These are phyloP conservation scores for Prunus padus DNA, from an alignment of 306 rosid genomes.

Conservation along the genomic window DNA sequence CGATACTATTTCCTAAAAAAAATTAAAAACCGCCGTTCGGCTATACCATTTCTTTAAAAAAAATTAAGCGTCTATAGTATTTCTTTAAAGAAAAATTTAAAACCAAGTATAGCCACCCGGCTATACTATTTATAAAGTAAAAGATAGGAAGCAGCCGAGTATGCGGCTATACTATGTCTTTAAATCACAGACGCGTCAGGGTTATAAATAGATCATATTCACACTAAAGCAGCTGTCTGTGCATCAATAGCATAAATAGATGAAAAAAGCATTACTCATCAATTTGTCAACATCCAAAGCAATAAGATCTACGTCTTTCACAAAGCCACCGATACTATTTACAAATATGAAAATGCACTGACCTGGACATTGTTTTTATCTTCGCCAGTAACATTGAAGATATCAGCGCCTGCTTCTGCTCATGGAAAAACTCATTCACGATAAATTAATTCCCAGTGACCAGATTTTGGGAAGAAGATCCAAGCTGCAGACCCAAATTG, in stretches of 20 bases:
- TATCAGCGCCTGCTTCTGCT: slow-evolving; percentile 47
- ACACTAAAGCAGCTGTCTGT: no score
- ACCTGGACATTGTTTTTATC: slow-evolving; percentile 64
- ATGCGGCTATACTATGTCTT: no score
- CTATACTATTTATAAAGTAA: no score
- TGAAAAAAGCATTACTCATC: not conserved
- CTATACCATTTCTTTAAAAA: no score
- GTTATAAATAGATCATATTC: no score
- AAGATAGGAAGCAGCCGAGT: no score
- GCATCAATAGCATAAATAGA: not conserved
- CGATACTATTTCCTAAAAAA: no score
- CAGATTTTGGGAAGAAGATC: slow-evolving; percentile 40
- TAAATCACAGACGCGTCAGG: no score
- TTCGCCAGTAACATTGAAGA: slow-evolving; percentile 39
- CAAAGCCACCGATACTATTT: not conserved
- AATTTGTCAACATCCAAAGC: not conserved
- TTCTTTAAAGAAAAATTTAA: no score
- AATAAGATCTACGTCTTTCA: not conserved
- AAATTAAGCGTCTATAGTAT: no score
- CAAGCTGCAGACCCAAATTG: slow-evolving; percentile 36
- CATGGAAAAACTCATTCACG: slow-evolving; percentile 80
- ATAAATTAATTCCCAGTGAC: slow-evolving; percentile 66
- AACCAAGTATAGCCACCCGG: no score
- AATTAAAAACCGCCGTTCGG: no score
- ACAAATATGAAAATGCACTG: slow-evolving; percentile 19